A percentile compares a stretch with the other conserved stretches of the same genome.
These are phyloP conservation scores for Aspergillus tanneri DNA, from an alignment of 2,329 filamentous ascomycete species.

Conservation along the genomic window DNA sequence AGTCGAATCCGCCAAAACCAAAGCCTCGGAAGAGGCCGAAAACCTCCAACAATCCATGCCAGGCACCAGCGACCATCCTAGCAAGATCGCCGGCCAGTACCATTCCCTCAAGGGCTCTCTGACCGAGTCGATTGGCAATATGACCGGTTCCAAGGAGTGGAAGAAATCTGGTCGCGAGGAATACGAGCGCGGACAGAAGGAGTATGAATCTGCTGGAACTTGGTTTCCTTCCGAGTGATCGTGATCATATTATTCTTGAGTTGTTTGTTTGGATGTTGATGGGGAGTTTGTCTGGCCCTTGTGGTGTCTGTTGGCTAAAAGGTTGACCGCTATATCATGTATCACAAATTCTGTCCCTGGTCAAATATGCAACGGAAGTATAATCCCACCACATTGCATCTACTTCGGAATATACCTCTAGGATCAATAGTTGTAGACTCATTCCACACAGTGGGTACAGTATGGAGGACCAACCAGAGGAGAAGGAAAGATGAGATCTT, in stretches of 20 bases:
- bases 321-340: no score
- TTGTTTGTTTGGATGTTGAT: neutral
- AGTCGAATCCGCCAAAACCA: neutral
- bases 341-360: no score
- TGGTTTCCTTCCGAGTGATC: slow-evolving; percentile 2
- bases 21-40: no score
- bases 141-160: neutral
- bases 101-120: neutral
- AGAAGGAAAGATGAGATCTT: no score
- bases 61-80: neutral
- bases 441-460: no score
- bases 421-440: no score
- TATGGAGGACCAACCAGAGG: no score
- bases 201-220: neutral
- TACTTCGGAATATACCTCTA: no score
- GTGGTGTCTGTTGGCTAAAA: no score
- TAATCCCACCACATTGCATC: no score
- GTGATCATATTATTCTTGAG: neutral
- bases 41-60: neutral
- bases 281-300: no score
- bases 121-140: neutral
- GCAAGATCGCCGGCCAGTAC: slow-evolving; percentile 4
- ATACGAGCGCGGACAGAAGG: slow-evolving; percentile 1
- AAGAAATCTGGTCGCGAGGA: neutral
- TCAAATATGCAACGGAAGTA: no score